A percentile compares a stretch with the other conserved stretches of the same genome.
Evolutionary conservation across 371 early-diverging fungal species (phyloP).

Genomic region (Rhizopus stolonifer): DNA sequence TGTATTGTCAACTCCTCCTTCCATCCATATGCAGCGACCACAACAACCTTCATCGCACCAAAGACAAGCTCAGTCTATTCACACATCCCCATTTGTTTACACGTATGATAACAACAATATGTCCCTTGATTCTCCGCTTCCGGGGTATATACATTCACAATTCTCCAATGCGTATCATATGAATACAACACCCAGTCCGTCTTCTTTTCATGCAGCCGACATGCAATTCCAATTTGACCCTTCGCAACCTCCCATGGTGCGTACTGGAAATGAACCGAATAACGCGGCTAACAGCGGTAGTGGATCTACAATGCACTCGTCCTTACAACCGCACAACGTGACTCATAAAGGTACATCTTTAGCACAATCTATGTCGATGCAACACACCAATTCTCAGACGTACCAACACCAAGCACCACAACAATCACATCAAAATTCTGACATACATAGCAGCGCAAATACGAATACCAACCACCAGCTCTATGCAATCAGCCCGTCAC

Average conservation of each 20-base stretch:
- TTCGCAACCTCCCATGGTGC: slow-evolving; percentile 14
- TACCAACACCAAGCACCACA: slow-evolving; percentile 3
- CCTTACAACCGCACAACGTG: slow-evolving; percentile 27
- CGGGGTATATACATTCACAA: slow-evolving; percentile 22
- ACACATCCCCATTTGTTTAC: slow-evolving; percentile 23
- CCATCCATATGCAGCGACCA: slow-evolving; percentile 14
- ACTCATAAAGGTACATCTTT: slow-evolving; percentile 7
- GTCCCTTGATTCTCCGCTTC: slow-evolving; percentile 19
- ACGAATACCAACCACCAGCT: slow-evolving; percentile 1
- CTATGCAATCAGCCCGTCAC: neutral
- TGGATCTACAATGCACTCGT: slow-evolving; percentile 21
- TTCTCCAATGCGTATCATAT: slow-evolving; percentile 21
- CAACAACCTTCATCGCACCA: slow-evolving; percentile 5
- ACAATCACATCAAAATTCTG: slow-evolving; percentile 2
- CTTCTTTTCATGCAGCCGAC: slow-evolving; percentile 16
- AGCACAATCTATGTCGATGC: neutral
- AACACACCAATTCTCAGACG: neutral
- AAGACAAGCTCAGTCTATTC: slow-evolving; percentile 12
- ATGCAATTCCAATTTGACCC: slow-evolving; percentile 28
- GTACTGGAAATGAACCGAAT: slow-evolving; percentile 8
- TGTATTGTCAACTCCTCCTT: slow-evolving; percentile 7
- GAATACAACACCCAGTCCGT: slow-evolving; percentile 12
- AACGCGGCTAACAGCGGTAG: slow-evolving; percentile 6
- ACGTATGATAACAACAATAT: slow-evolving; percentile 20
- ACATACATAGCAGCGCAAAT: neutral